Evolutionary conservation across 78 protist species (phyloP).

Genomic region (Monosiga brevicollis): DNA sequence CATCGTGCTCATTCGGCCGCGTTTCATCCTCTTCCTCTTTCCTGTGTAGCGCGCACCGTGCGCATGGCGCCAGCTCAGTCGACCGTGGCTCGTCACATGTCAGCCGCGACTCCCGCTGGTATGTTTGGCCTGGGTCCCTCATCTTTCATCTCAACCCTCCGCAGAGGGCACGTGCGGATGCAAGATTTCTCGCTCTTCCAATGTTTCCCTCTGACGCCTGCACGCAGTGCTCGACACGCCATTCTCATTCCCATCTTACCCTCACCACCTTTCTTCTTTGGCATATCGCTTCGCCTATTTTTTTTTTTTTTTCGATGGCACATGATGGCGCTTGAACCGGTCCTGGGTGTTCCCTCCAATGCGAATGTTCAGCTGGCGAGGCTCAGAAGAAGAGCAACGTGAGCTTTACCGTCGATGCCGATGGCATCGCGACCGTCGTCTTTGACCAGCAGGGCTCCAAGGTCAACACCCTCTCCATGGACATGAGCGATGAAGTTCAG

Average conservation of each 20-base stretch:
- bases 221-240: too few species aligned
- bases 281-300: neutral
- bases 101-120: neutral
- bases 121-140: neutral
- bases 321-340: neutral
- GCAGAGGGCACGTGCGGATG: neutral
- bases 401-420: neutral
- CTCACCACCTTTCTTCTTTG: neutral
- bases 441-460: neutral
- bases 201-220: neutral
- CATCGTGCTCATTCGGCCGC: too few species aligned
- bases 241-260: too few species aligned
- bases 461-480: constrained; percentile 24
- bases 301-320: neutral
- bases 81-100: too few species aligned
- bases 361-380: neutral
- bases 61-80: too few species aligned
- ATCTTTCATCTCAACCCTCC: neutral
- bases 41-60: too few species aligned
- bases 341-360: neutral
- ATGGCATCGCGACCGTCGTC: neutral
- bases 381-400: neutral
- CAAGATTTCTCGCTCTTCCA: neutral
- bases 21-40: too few species aligned
- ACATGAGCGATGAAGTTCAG: constrained; percentile 9